A percentile compares a stretch with the other conserved stretches of the same genome.
Conservation (phyloP, 352 stramenopile species). For the Thalassiosira oceanica region DNA sequence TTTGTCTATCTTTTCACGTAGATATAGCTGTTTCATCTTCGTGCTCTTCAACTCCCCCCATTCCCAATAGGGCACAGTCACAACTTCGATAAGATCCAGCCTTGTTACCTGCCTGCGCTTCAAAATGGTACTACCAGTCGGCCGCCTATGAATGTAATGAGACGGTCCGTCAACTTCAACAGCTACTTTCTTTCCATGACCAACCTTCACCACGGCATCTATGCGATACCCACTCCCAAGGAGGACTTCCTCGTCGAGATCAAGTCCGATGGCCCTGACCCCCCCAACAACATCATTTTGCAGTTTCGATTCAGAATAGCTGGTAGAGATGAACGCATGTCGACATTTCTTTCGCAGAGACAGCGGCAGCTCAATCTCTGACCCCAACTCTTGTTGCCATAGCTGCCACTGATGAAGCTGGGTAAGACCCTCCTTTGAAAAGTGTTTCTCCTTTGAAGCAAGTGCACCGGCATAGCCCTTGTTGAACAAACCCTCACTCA, state of each 20-base stretch:
- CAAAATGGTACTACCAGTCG: conserved; percentile 14
- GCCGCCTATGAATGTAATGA: conserved; percentile 4
- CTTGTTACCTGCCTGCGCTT: conserved; percentile 25
- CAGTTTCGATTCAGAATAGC: background rate
- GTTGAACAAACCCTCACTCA: conserved; percentile 4
- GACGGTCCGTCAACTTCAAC: conserved; percentile 12
- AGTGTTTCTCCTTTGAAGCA: conserved; percentile 1
- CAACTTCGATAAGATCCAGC: conserved; percentile 27
- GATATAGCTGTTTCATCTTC: conserved; percentile 27
- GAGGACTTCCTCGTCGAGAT: conserved; percentile 6
- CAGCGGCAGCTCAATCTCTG: background rate
- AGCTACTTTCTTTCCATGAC: conserved; percentile 2
- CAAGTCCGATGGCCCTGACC: conserved; percentile 3
- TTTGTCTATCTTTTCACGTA: too few species aligned
- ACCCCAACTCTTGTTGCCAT: conserved; percentile 1
- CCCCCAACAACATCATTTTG: conserved; percentile 6
- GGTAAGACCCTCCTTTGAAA: conserved; percentile 4
- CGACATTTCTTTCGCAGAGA: conserved; percentile 2
- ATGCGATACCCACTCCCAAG: conserved; percentile 6
- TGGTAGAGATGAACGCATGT: conserved; percentile 1
- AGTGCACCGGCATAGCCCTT: background rate
- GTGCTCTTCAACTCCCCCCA: conserved; percentile 13
- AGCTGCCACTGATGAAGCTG: conserved; percentile 17
- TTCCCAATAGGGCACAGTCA: conserved; percentile 43
- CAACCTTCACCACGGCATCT: conserved; percentile 7